Base-by-base conservation (phyloP, 371 early-diverging fungal species). In the Mucor plumbeus region DNA sequence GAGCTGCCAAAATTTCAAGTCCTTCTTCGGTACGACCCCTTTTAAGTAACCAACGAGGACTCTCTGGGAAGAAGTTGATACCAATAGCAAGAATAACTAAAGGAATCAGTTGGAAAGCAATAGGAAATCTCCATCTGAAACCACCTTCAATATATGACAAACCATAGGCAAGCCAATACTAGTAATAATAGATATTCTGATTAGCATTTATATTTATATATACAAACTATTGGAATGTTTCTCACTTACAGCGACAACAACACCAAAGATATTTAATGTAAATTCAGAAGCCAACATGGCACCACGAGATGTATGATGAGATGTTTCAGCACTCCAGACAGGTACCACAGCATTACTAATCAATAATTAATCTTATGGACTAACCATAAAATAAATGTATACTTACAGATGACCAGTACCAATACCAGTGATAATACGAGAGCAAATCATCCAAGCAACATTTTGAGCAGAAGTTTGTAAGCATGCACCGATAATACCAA, bases 351-450 rank as follows among this genome's bases (percentile, higher is more conserved):
- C 79, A 55, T 78, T 78, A n/a, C 79, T 78, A 26, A 44, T 26
- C 21, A 50, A 21, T 11, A 10, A 7, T 11, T 21, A 9, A 41
- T 41, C 21, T 39, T 7, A 26, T 33, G 8, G 9, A 13, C 26
- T 17, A 55, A 19, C 33, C 38, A 11, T 38, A 38, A 41, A 59
- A 50, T 8, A 19, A 26, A 67, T 19, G 33, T 38, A 41, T 48
- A 67, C 74, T 73, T 71, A 79, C 78, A 81, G 43, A 61, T 77
- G 76, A n/a, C 82, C 82, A 5, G 78, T 79, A 8, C 82, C 82
- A 59, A 81, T 56, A 36, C 82, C 82, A 10, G 82, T 79, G 43
- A 81, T 77, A 33, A 79, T 73, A 64, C 82, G 79, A 58, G 78
- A 73, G 47, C 76, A 77, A 17, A 79, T 74, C 76, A 81, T 77